These are phyloP conservation scores for Stachybotrys chartarum DNA, from an alignment of 2,329 filamentous ascomycete species.

Conservation along the genomic window DNA sequence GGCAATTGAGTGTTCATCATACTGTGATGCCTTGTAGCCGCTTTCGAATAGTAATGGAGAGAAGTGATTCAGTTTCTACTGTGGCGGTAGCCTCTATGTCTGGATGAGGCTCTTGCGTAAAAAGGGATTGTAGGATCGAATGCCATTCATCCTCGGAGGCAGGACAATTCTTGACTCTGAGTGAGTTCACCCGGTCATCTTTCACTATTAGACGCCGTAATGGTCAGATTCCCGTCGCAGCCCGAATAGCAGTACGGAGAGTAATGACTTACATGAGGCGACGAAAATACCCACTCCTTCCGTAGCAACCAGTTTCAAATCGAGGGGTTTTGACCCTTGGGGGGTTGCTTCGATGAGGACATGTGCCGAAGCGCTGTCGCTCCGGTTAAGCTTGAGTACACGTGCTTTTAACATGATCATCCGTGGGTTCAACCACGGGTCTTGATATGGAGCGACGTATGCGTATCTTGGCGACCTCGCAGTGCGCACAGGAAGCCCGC, in stretches of 20 bases:
- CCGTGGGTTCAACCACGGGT: background rate
- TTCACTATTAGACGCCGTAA: slow-evolving; percentile 34
- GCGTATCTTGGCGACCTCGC: no score
- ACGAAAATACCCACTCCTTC: slow-evolving; percentile 58
- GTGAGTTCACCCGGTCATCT: slow-evolving; percentile 44
- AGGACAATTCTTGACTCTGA: slow-evolving; percentile 47
- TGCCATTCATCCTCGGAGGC: slow-evolving; percentile 61
- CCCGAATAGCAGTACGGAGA: background rate
- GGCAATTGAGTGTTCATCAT: slow-evolving; percentile 1
- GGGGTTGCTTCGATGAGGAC: slow-evolving; percentile 55
- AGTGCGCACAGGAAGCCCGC: no score
- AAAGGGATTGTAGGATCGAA: slow-evolving; percentile 46
- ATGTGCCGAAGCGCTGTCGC: slow-evolving; percentile 42
- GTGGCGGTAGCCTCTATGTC: slow-evolving; percentile 55
- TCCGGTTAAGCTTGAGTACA: slow-evolving; percentile 53
- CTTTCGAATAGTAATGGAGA: slow-evolving; percentile 58
- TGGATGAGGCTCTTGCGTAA: slow-evolving; percentile 43
- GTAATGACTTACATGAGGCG: slow-evolving; percentile 42
- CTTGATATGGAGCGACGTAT: no score
- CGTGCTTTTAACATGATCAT: slow-evolving; percentile 17
- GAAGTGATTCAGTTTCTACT: slow-evolving; percentile 41
- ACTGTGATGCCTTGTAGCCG: slow-evolving; percentile 63
- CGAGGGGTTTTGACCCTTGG: slow-evolving; percentile 44
- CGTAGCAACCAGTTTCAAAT: slow-evolving; percentile 61
- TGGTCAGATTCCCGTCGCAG: slow-evolving; percentile 12